A percentile compares a stretch with the other conserved stretches of the same genome.
Conservation (phyloP, 805 yeast genomes). For the Sugiyamaella americana region DNA sequence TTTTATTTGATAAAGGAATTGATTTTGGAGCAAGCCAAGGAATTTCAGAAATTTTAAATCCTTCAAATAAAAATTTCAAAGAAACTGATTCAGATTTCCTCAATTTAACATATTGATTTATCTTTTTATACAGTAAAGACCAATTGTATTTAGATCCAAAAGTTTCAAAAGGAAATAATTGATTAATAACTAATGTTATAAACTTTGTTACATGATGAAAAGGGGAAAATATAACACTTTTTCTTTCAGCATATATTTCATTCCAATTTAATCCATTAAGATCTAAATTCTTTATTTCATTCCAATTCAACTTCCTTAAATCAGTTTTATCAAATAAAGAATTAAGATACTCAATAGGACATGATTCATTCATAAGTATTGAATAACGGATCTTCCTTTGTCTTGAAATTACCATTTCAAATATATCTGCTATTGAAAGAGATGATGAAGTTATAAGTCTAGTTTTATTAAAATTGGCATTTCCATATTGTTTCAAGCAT, state of each 20-base stretch:
- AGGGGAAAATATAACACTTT: too few relatives aligned
- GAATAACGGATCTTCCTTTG: conserved; percentile 6
- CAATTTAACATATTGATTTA: conserved; percentile 37
- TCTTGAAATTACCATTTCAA: background rate
- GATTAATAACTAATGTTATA: conserved; percentile 24
- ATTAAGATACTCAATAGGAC: background rate
- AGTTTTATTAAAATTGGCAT: too few relatives aligned
- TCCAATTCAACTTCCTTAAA: too few relatives aligned
- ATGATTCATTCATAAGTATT: conserved; percentile 4
- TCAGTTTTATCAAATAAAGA: background rate
- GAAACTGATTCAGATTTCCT: conserved; percentile 36
- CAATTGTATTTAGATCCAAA: conserved; percentile 53
- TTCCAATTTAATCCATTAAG: too few relatives aligned
- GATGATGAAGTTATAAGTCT: background rate
- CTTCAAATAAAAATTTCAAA: conserved; percentile 31
- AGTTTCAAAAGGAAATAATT: conserved; percentile 44
- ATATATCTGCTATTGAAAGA: background rate
- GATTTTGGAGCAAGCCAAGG: conserved; percentile 46
- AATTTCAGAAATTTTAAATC: conserved; percentile 41
- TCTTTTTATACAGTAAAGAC: conserved; percentile 31
- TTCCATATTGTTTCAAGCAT: too few relatives aligned
- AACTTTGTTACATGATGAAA: conserved; percentile 12
- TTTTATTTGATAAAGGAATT: conserved; percentile 8
- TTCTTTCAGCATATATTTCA: too few relatives aligned
- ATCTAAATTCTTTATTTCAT: too few relatives aligned